A percentile compares a stretch with the other conserved stretches of the same genome.
phyloP scores from a whole-genome alignment of 1,139 yeast genomes.

The Saccharomyces pastorianus region DNA sequence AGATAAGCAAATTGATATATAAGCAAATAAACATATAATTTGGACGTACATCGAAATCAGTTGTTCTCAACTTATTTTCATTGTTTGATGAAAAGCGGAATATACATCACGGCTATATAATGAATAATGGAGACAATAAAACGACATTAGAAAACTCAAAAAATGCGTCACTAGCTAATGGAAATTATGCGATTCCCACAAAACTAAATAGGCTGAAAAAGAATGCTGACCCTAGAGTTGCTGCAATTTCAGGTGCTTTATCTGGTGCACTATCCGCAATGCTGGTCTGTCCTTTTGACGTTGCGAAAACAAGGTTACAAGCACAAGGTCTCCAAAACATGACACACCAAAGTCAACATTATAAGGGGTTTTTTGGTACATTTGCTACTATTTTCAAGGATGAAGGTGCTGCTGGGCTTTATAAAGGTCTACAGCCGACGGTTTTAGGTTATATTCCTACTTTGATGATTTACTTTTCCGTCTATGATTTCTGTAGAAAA shows the following conservation, averaged over 20 bases:
- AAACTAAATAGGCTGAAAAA: background rate
- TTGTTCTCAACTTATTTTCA: background rate
- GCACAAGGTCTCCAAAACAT: slow-evolving; percentile 59
- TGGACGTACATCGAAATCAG: background rate
- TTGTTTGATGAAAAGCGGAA: background rate
- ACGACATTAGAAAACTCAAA: background rate
- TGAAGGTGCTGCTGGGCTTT: slow-evolving; percentile 78
- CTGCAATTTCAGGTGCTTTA: slow-evolving; percentile 74
- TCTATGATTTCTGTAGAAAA: slow-evolving; percentile 70
- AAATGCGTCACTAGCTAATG: background rate
- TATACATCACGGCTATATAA: background rate
- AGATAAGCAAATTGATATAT: background rate
- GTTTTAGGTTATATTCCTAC: slow-evolving; percentile 92
- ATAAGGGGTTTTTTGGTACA: slow-evolving; percentile 54
- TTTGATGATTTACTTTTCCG: slow-evolving; percentile 91
- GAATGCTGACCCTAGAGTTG: slow-evolving; percentile 37
- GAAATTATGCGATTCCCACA: background rate
- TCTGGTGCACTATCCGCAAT: slow-evolving; percentile 90
- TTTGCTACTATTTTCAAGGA: slow-evolving; percentile 55
- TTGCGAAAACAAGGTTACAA: slow-evolving; percentile 87
- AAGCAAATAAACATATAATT: background rate
- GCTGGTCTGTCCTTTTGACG: slow-evolving; percentile 87
- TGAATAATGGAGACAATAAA: background rate
- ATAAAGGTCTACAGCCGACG: slow-evolving; percentile 86
- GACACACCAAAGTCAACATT: slow-evolving; percentile 28